Evolutionary conservation across 192 early-diverging fungal species (phyloP), one percentile per base, ranked within the genome.

Genomic region (Backusella westeae): DNA sequence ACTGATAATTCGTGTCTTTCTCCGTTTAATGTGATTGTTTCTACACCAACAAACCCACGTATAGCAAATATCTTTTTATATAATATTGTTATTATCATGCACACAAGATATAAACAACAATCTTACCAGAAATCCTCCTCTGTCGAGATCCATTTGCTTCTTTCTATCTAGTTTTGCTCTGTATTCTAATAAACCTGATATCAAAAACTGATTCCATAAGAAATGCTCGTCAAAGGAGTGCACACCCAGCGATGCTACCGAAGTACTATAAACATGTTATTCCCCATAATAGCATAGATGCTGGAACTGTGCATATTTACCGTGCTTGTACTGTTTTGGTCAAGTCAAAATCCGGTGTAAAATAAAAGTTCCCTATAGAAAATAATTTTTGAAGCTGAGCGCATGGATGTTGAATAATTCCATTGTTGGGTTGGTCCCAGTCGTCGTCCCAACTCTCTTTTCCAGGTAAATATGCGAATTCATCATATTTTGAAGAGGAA

Each of bases 121-220:
- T 53, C 79, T 71, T 82, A 94, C 90, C 74, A 96, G 85, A 71
- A 97, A 85, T 10, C 94, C 94, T 32, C 90, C 88, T 23, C 73
- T 63, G 75, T 97, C 95, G 56, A 98, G 86, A 34, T 86, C 82
- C 44, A 83, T 83, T 36, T 92, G 91, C 67, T 91, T 88, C 4
- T 77, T 78, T 29, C 86, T 79, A 8, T 88, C 84, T 69, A 97
- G 85, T 81, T 94, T 92, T 42, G 91, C 84, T n/a, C 95, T 87
- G 77, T 96, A 95, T 34, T 91, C 85, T 6, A 96, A 84, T 23
- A 99, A 80, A 42, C 91, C 92, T 34, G 89, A 89, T 39, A 98
- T 85, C 83, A 98, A 86, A 81, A 89, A 91, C 53, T 81, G 86
- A 81, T 99, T 99, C 98, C 98, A 99, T 34, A 98, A 86, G 80